A percentile compares a stretch with the other conserved stretches of the same genome.
Evolutionary conservation across 106 monocot species (phyloP).

Genomic region (Allium sativum): DNA sequence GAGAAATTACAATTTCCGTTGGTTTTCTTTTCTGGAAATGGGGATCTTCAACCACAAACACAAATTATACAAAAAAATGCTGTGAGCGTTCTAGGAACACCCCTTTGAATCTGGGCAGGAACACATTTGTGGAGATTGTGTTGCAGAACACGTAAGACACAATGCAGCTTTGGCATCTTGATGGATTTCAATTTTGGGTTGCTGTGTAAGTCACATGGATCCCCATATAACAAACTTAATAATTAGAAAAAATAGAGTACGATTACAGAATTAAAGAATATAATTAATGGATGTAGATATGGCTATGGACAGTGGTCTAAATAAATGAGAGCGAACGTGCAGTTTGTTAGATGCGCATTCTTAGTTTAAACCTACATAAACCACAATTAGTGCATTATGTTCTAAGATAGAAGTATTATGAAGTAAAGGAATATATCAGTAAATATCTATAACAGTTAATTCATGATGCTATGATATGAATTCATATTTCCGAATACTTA

Average conservation of each 20-base stretch:
- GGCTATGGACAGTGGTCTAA: slow-evolving; percentile 51
- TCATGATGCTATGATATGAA: too few species aligned
- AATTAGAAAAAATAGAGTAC: too few species aligned
- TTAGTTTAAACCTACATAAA: too few species aligned
- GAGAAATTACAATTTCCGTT: too few species aligned
- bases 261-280: slow-evolving; percentile 40
- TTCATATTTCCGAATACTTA: too few species aligned
- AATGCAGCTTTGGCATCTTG: slow-evolving; percentile 72
- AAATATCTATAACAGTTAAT: too few species aligned
- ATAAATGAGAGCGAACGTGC: slow-evolving; percentile 24
- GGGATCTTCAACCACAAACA: slow-evolving; percentile 92
- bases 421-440: too few species aligned
- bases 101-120: slow-evolving; percentile 45
- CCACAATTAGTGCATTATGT: neutral
- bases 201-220: slow-evolving; percentile 41
- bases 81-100: slow-evolving; percentile 31
- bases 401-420: too few species aligned
- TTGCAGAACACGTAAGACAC: slow-evolving; percentile 61
- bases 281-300: slow-evolving; percentile 62
- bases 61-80: slow-evolving; percentile 17
- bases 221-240: too few species aligned
- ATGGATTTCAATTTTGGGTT: slow-evolving; percentile 84
- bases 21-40: too few species aligned
- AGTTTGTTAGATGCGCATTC: slow-evolving; percentile 73
- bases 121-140: slow-evolving; percentile 75